phyloP scores from a whole-genome alignment of 352 stramenopile genomes.

The Pythium phragmitis region DNA sequence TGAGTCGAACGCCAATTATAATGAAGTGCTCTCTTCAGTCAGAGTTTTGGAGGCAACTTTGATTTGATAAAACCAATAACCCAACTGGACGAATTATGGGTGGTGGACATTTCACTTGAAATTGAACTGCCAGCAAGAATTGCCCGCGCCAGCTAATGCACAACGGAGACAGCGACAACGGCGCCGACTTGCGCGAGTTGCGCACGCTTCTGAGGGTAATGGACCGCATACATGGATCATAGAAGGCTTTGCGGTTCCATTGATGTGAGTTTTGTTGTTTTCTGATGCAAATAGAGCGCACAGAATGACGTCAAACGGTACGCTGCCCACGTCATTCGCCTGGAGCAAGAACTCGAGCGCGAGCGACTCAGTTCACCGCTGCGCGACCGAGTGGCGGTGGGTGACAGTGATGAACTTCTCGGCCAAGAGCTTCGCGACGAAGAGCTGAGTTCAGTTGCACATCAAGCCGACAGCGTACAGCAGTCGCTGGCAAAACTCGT shows the following conservation, averaged over 20 bases:
- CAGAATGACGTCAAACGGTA: slow-evolving; percentile 31
- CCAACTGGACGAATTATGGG: neutral
- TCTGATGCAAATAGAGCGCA: slow-evolving; percentile 14
- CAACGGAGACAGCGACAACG: neutral
- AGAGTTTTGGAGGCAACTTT: too few relatives aligned
- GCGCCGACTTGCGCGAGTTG: slow-evolving; percentile 21
- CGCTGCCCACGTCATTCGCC: slow-evolving; percentile 24
- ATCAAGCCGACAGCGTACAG: neutral
- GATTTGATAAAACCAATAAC: neutral
- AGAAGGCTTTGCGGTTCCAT: neutral
- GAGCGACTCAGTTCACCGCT: slow-evolving; percentile 13
- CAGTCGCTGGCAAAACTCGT: slow-evolving; percentile 5
- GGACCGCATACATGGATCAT: neutral
- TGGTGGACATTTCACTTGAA: neutral
- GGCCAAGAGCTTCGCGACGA: slow-evolving; percentile 1
- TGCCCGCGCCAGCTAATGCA: neutral
- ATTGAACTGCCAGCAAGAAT: neutral
- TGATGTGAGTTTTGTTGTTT: neutral
- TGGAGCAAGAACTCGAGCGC: slow-evolving; percentile 27
- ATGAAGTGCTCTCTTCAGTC: neutral
- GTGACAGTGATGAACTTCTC: neutral
- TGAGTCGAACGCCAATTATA: slow-evolving; percentile 5
- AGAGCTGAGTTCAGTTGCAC: neutral
- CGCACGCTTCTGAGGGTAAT: slow-evolving; percentile 19
- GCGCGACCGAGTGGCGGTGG: neutral